Evolutionary conservation across 2,329 filamentous ascomycete species (phyloP).

Genomic region (Zasmidium cellare): DNA sequence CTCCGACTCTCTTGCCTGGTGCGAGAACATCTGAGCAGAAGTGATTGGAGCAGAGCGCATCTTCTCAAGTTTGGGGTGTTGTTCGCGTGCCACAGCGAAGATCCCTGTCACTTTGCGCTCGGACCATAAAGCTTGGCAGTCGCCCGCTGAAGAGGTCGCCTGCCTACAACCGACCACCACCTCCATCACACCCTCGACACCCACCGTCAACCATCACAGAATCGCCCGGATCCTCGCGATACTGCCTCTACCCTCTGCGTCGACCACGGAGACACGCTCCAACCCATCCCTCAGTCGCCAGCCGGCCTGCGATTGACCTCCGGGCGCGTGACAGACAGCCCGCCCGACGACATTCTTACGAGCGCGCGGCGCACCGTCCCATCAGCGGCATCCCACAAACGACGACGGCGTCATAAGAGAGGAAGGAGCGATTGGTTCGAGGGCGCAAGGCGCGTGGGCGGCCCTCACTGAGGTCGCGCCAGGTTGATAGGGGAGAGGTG

Average conservation of each 20-base stretch:
- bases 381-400: conserved; percentile 24
- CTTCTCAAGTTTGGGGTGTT: too few relatives aligned
- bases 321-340: conserved; percentile 12
- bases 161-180: conserved; percentile 1
- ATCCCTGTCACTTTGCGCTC: neutral
- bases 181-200: conserved; percentile 5
- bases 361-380: conserved; percentile 25
- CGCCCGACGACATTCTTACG: conserved; percentile 17
- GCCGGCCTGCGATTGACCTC: conserved; percentile 32
- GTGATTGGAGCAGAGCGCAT: neutral
- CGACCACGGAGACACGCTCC: conserved; percentile 14
- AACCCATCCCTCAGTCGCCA: conserved; percentile 26
- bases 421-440: conserved; percentile 14
- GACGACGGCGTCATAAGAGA: conserved; percentile 14
- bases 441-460: conserved; percentile 27
- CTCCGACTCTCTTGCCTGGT: neutral
- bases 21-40: neutral
- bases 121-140: neutral
- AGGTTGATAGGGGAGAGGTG: conserved; percentile 30
- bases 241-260: conserved; percentile 20
- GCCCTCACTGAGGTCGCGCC: conserved; percentile 33
- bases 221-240: conserved; percentile 35
- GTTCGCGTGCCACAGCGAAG: neutral
- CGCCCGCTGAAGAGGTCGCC: conserved; percentile 2
- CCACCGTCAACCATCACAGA: conserved; percentile 25